phyloP scores from a whole-genome alignment of 2,329 filamentous ascomycete genomes.

The Nothopassalora personata region DNA sequence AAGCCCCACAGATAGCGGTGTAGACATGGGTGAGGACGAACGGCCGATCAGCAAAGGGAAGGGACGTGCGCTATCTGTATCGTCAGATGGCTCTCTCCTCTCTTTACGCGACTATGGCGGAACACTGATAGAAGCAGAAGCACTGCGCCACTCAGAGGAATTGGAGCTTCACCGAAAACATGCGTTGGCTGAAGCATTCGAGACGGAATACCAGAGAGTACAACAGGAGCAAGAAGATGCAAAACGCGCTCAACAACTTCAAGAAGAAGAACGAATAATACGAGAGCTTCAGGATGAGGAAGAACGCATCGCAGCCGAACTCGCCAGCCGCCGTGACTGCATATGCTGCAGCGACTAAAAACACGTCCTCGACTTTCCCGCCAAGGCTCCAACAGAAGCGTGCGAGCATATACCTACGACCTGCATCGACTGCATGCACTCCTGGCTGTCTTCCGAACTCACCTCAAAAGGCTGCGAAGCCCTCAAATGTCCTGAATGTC shows the following conservation, averaged over 20 bases:
- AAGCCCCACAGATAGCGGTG: conserved; percentile 16
- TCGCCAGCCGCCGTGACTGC: conserved; percentile 26
- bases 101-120: neutral
- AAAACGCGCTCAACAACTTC: conserved; percentile 3
- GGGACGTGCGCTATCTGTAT: conserved; percentile 2
- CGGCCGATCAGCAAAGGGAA: conserved; percentile 9
- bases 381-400: conserved; percentile 27
- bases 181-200: conserved; percentile 1
- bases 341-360: conserved; percentile 34
- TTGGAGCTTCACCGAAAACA: neutral
- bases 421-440: conserved; percentile 36
- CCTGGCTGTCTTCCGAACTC: conserved; percentile 38
- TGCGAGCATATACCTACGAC: conserved; percentile 34
- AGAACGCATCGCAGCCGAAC: conserved; percentile 13
- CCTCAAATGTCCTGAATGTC: conserved; percentile 52
- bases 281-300: conserved; percentile 7
- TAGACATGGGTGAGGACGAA: conserved; percentile 5
- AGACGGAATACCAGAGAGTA: neutral
- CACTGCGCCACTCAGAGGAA: neutral
- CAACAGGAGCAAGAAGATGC: conserved; percentile 10
- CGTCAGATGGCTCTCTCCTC: neutral
- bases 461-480: conserved; percentile 40
- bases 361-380: conserved; percentile 30
- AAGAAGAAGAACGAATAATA: conserved; percentile 1
- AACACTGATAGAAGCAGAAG: neutral